Percentiles rank a stretch among this genome's conserved stretches.
Evolutionary conservation across 2,329 filamentous ascomycete genomes (phyloP).

Genomic region (Whalleya microplaca): DNA sequence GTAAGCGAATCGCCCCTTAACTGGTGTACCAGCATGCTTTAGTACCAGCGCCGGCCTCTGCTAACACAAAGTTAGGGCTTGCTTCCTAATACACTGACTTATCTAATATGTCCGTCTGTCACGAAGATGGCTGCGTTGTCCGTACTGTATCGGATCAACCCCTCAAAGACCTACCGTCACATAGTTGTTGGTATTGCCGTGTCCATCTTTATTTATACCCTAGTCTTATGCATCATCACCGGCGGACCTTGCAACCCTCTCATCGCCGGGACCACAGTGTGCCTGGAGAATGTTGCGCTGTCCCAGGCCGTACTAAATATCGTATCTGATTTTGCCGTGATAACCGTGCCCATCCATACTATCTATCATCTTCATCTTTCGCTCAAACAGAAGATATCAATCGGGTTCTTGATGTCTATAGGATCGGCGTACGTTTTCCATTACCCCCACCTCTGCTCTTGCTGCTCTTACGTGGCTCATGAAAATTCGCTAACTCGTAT

Average conservation of each 20-base stretch:
- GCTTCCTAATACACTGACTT: no score
- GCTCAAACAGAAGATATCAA: conserved; percentile 3
- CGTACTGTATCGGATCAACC: conserved; percentile 7
- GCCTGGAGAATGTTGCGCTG: conserved; percentile 3
- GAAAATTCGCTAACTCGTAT: background rate
- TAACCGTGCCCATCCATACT: conserved; percentile 7
- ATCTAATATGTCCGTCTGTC: no score
- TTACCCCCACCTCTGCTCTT: no score
- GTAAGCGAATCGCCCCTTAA: no score
- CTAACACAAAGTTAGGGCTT: no score
- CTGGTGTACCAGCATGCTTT: no score
- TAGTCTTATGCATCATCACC: conserved; percentile 3
- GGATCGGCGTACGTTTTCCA: conserved; percentile 6
- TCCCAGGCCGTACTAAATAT: conserved; percentile 10
- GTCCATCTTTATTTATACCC: conserved; percentile 1
- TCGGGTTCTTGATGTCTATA: conserved; percentile 2
- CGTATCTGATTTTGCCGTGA: conserved; percentile 1
- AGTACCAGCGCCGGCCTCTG: no score
- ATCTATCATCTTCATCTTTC: conserved; percentile 4
- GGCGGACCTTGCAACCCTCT: conserved; percentile 8
- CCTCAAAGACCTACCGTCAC: conserved; percentile 1
- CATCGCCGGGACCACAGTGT: conserved; percentile 1
- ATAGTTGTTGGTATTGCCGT: conserved; percentile 1
- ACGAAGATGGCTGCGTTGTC: conserved; percentile 7
- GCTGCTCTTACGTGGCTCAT: no score